Evolutionary conservation across 352 stramenopile genomes (phyloP), one percentile per base, ranked within the genome.

Genomic region (Halophytophthora polymorphica): DNA sequence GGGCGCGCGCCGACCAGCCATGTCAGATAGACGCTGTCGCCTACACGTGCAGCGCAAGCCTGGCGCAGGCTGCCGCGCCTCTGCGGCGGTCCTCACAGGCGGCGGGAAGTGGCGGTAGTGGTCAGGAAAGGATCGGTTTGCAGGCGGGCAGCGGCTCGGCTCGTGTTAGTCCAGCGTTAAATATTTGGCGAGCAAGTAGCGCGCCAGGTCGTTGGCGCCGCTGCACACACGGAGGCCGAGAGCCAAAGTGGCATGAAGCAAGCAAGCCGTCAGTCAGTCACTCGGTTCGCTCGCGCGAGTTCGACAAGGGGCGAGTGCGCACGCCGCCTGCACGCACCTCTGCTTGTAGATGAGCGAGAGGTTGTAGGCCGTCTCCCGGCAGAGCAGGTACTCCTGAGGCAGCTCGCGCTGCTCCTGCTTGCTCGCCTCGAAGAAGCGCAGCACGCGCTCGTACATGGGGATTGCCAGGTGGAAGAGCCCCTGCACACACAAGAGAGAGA

Each of bases 301-400:
- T 31, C 14, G 14, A 43, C 23, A 17, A 13, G 19, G 7, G 13
- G 15, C 38, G 19, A 19, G 19, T 7, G 41, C 13, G 7, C 23
- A 23, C 28, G 21, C 18, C 12, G 47, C n/a, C 29, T 22, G 13
- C 45, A 61, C 62, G 49, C 28, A 93, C 83, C 83, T 93, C 56
- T 95, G 77, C 41, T 88, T 86, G 64, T 95, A 95, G 29, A 95
- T 93, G 23, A 95, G 69, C 14, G 82, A 90, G 33, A 95, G 63
- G 37, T 95, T 95, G 65, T 93, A 93, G n/a, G 84, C 84, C 7
- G 84, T 90, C 59, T 95, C 84, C 18, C 78, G 71, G 47, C 76
- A 92, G 13, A 95, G 67, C 40, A 79, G 64, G 43, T 90, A 93
- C 59, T 91, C 76, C 2, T 55, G 50, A 1, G 78, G 76, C 17